These are phyloP conservation scores for Psilocybe sp. DNA, from an alignment of 768 basidiomycete species.

Conservation along the genomic window DNA sequence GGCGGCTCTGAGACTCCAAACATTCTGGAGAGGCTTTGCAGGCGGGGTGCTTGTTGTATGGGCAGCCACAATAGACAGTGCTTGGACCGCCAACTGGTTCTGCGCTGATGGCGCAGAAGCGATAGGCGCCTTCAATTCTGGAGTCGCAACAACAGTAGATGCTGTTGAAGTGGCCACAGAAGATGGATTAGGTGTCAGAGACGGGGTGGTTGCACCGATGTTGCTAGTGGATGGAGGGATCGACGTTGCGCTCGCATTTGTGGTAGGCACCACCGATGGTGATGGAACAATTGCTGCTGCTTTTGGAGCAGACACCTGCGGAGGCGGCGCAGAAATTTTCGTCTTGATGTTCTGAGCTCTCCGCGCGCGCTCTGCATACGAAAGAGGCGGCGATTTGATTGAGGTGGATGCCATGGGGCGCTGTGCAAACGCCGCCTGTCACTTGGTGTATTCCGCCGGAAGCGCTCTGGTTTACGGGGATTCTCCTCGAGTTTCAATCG, in stretches of 20 bases:
- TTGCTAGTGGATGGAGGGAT: background rate
- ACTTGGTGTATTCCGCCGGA: background rate
- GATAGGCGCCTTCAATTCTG: background rate
- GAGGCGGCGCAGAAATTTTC: constrained; percentile 17
- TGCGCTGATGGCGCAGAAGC: background rate
- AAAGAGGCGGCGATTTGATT: constrained; percentile 26
- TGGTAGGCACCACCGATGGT: too few relatives aligned
- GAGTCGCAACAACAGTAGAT: background rate
- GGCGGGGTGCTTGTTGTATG: background rate
- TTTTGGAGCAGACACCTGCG: constrained; percentile 7
- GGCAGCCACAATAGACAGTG: constrained; percentile 11
- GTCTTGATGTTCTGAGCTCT: constrained; percentile 39
- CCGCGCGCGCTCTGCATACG: constrained; percentile 57
- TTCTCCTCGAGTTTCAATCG: too few relatives aligned
- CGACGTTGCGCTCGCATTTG: background rate
- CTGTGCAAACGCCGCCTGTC: constrained; percentile 11
- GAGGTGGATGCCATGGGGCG: constrained; percentile 22
- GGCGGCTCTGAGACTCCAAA: constrained; percentile 25
- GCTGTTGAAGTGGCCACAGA: constrained; percentile 2
- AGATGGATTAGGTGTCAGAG: background rate
- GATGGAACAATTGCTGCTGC: background rate
- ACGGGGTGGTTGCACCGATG: background rate
- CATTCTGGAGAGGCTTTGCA: constrained; percentile 14
- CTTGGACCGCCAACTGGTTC: constrained; percentile 8
- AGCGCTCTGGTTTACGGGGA: too few relatives aligned